Percentiles rank a stretch among this genome's conserved stretches.
Conservation (phyloP, 1,139 yeast species). For the Lodderomyces theae region DNA sequence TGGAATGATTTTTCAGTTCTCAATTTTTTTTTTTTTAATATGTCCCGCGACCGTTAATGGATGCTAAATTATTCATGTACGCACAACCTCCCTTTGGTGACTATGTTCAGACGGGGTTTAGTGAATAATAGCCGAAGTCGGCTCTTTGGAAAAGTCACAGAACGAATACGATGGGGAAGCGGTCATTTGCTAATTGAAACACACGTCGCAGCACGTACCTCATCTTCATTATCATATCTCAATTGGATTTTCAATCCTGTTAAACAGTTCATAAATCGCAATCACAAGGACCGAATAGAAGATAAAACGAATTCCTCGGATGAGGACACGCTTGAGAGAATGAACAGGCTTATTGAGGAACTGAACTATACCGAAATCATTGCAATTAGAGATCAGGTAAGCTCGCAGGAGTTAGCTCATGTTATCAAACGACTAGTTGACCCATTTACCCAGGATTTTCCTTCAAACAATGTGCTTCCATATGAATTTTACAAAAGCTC, state of each 20-base stretch:
- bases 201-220: neutral
- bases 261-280: neutral
- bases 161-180: constrained; percentile 5
- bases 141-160: constrained; percentile 1
- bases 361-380: neutral
- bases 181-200: neutral
- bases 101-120: neutral
- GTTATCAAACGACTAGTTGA: neutral
- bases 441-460: neutral
- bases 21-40: neutral
- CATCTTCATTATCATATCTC: constrained; percentile 1
- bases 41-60: neutral
- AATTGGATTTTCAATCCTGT: constrained; percentile 3
- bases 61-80: neutral
- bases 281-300: neutral
- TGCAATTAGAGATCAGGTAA: neutral
- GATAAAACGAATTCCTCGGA: neutral
- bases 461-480: neutral
- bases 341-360: neutral
- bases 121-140: constrained; percentile 1
- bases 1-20: neutral
- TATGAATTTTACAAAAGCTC: neutral
- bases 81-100: neutral
- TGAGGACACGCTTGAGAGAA: neutral
- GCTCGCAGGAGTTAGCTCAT: neutral